phyloP scores from a whole-genome alignment of 2,329 filamentous ascomycete genomes.

The Keithomyces neogunnii region DNA sequence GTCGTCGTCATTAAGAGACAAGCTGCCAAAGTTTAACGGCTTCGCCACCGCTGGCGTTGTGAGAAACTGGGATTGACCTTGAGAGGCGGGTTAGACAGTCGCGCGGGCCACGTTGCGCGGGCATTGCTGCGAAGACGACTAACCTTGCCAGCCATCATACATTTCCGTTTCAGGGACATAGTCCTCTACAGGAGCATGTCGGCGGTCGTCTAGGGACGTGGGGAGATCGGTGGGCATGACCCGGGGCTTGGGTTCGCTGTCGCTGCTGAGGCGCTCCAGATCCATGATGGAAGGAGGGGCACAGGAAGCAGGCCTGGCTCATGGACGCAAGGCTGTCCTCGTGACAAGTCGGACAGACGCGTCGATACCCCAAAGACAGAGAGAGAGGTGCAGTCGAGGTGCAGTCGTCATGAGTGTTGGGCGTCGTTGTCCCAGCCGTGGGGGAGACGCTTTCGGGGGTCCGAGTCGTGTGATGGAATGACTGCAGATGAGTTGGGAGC shows the following conservation, averaged over 20 bases:
- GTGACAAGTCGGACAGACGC: background rate
- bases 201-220: conserved; percentile 82
- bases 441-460: background rate
- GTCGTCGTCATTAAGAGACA: conserved; percentile 74
- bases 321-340: conserved; percentile 17
- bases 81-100: conserved; percentile 14
- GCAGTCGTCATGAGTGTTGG: background rate
- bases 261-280: conserved; percentile 40
- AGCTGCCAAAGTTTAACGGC: conserved; percentile 71
- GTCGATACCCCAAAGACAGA: background rate
- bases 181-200: conserved; percentile 52
- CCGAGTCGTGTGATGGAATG: conserved; percentile 2
- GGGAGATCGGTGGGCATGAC: conserved; percentile 76
- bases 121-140: conserved; percentile 16
- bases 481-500: background rate
- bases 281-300: conserved; percentile 46
- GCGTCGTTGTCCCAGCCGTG: background rate
- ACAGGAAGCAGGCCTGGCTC: conserved; percentile 24
- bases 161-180: conserved; percentile 82
- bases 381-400: background rate
- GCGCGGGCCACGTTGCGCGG: background rate
- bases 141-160: conserved; percentile 97
- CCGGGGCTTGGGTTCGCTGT: conserved; percentile 33
- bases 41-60: conserved; percentile 79
- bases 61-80: conserved; percentile 92